Conservation (phyloP, 345 rosid species). For the Salix dunnii region DNA sequence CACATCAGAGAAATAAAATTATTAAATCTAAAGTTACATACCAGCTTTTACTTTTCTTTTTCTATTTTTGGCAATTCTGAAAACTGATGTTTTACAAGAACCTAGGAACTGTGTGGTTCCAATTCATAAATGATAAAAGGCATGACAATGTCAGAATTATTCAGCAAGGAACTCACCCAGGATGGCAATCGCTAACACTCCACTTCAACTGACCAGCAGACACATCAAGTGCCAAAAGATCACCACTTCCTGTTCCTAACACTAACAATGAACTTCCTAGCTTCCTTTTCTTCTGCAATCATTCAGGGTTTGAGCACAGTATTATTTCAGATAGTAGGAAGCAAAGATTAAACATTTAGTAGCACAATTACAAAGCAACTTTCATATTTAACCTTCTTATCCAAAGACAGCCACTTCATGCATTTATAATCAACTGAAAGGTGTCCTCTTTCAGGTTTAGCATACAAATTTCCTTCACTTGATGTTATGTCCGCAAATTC, state of each 20-base stretch:
- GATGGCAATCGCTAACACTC: slow-evolving; percentile 84
- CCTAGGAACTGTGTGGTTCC: too few relatives aligned
- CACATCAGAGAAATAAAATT: slow-evolving; percentile 18
- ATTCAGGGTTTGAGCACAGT: slow-evolving; percentile 1
- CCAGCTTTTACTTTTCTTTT: neutral
- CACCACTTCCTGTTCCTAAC: slow-evolving; percentile 89
- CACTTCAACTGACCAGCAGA: slow-evolving; percentile 88
- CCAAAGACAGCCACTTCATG: slow-evolving; percentile 72
- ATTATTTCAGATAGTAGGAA: neutral
- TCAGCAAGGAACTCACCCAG: slow-evolving; percentile 57
- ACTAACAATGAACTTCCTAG: slow-evolving; percentile 58
- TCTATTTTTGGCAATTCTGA: too few relatives aligned
- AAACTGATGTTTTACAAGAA: too few relatives aligned
- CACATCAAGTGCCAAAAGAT: slow-evolving; percentile 88
- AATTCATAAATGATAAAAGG: too few relatives aligned
- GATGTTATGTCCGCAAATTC: slow-evolving; percentile 74
- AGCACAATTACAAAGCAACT: neutral
- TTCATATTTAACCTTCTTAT: slow-evolving; percentile 42
- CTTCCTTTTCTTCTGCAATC: slow-evolving; percentile 72
- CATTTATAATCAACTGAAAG: slow-evolving; percentile 74
- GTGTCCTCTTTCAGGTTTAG: slow-evolving; percentile 55
- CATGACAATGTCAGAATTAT: neutral
- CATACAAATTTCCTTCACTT: slow-evolving; percentile 32
- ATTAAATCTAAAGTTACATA: neutral
- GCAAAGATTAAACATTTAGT: neutral